Conservation (phyloP, 192 early-diverging fungal genomes). For the Backusella circina region DNA sequence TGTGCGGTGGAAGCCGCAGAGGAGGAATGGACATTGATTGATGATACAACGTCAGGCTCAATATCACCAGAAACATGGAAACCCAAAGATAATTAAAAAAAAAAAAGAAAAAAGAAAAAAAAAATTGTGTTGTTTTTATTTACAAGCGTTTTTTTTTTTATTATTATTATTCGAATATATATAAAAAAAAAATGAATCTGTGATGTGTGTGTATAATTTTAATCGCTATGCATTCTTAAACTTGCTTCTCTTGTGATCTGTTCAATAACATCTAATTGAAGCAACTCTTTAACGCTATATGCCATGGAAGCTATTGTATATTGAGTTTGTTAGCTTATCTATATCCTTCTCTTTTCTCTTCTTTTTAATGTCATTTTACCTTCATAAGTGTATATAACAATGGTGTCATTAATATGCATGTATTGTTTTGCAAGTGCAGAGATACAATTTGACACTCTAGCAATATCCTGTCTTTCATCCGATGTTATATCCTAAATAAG, state of each 20-base stretch:
- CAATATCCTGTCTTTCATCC: constrained; percentile 77
- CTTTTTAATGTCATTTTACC: constrained; percentile 30
- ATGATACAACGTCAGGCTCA: constrained; percentile 6
- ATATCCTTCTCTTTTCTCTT: constrained; percentile 4
- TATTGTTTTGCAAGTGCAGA: constrained; percentile 71
- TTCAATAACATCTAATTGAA: constrained; percentile 30
- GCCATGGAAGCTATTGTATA: constrained; percentile 29
- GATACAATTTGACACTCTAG: constrained; percentile 88
- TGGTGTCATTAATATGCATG: constrained; percentile 83
- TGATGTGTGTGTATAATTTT: too few species aligned
- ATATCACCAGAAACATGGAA: constrained; percentile 12
- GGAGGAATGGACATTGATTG: constrained; percentile 32
- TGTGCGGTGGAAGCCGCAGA: constrained; percentile 1
- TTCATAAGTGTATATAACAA: constrained; percentile 91
- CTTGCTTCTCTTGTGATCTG: constrained; percentile 32
- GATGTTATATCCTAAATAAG: constrained; percentile 57
- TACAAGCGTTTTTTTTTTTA: not conserved
- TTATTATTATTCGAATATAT: not conserved
- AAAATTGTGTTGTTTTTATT: constrained; percentile 3
- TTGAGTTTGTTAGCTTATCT: not conserved
- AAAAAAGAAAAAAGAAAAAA: not conserved
- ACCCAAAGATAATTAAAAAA: not conserved
- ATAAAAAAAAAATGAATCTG: too few species aligned
- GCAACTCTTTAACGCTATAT: constrained; percentile 31
- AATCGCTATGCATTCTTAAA: not conserved